A percentile compares a stretch with the other conserved stretches of the same genome.
These are phyloP conservation scores for Fomitopsis serialis DNA, from an alignment of 768 basidiomycete genomes.

Conservation along the genomic window DNA sequence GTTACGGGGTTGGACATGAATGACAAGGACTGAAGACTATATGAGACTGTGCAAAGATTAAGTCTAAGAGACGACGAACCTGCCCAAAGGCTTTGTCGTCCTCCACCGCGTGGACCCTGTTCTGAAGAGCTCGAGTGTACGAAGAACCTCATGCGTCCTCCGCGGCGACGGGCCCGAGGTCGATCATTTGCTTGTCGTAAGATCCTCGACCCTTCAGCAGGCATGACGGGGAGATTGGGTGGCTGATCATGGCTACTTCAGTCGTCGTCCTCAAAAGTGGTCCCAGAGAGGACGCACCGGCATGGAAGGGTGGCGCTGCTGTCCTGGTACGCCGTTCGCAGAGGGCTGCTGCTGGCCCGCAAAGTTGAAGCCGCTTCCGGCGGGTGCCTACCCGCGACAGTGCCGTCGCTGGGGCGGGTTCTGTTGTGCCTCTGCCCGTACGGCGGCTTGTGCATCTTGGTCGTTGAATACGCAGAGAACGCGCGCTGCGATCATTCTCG, in stretches of 20 bases:
- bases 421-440: slow-evolving; percentile 65
- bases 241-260: slow-evolving; percentile 36
- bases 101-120: too few relatives aligned
- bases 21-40: too few relatives aligned
- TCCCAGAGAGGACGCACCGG: slow-evolving; percentile 43
- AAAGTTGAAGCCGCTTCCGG: slow-evolving; percentile 39
- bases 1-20: too few relatives aligned
- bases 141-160: slow-evolving; percentile 5
- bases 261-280: background rate
- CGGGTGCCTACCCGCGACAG: slow-evolving; percentile 28
- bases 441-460: slow-evolving; percentile 75
- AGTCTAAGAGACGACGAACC: too few relatives aligned
- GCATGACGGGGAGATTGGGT: slow-evolving; percentile 48
- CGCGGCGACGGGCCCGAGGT: slow-evolving; percentile 5
- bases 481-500: slow-evolving; percentile 91
- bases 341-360: slow-evolving; percentile 27
- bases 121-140: too few relatives aligned
- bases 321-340: slow-evolving; percentile 17
- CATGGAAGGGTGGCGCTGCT: slow-evolving; percentile 50
- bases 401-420: slow-evolving; percentile 26
- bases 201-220: slow-evolving; percentile 19
- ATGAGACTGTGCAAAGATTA: too few relatives aligned
- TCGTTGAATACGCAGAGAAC: slow-evolving; percentile 85
- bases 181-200: too few relatives aligned
- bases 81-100: too few relatives aligned